Conservation (phyloP, 805 yeast genomes). For the Yarrowia hollandica region DNA sequence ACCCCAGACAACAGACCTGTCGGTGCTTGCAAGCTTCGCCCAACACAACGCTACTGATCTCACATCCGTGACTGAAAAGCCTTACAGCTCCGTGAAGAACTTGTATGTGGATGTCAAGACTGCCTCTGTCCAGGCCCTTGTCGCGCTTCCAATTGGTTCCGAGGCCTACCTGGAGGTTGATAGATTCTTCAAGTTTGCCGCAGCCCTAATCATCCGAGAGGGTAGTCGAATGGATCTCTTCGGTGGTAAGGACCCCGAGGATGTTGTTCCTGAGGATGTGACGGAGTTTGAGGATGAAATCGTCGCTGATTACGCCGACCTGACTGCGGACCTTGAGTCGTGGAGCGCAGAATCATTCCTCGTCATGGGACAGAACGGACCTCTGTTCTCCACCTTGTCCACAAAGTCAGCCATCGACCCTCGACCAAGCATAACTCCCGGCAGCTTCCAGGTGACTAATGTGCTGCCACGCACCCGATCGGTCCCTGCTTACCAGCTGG, state of each 20-base stretch:
- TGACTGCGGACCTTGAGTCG: constrained; percentile 63
- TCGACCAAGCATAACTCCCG: constrained; percentile 66
- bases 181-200: constrained; percentile 39
- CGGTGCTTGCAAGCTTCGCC: constrained; percentile 11
- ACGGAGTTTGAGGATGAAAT: constrained; percentile 35
- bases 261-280: constrained; percentile 26
- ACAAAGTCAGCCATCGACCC: constrained; percentile 73
- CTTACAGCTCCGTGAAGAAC: constrained; percentile 29
- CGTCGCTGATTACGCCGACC: constrained; percentile 36
- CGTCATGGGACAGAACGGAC: constrained; percentile 62
- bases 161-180: constrained; percentile 39
- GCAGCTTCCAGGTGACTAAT: constrained; percentile 64
- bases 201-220: constrained; percentile 41
- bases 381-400: constrained; percentile 74
- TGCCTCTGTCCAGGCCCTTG: constrained; percentile 36
- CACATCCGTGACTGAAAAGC: constrained; percentile 32
- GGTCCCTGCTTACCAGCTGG: constrained; percentile 45
- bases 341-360: constrained; percentile 85
- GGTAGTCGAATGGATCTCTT: constrained; percentile 38
- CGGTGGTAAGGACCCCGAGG: constrained; percentile 10
- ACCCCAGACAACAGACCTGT: constrained; percentile 10
- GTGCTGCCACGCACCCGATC: constrained; percentile 57
- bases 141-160: constrained; percentile 37
- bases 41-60: constrained; percentile 20
- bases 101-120: constrained; percentile 40